Base-by-base conservation (phyloP, 257 asterid species). In the Echium plantagineum region DNA sequence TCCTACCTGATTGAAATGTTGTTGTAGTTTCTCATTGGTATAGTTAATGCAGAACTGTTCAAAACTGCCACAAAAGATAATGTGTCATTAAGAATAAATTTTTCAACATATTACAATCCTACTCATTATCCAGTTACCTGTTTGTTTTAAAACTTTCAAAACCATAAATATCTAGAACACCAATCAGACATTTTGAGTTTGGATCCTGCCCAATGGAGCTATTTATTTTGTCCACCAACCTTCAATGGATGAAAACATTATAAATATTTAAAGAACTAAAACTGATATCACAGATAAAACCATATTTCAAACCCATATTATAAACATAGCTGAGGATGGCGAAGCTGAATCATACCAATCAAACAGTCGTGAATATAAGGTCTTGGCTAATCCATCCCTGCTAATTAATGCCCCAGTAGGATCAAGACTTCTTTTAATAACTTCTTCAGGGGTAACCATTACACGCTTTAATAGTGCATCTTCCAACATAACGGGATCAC, bases 381-480 rank as follows among this genome's bases (percentile, higher is more conserved):
- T 93, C 78, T 88, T 93, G 30, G 97, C 97, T 66, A 93, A 78
- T 12, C 97, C 98, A 71, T 93, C 98, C 72, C 98, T 84, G 69
- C 98, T 86, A 60, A 80, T 75, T 58, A 67, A 20, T 63, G 98
- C 98, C 42, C 86, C 94, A 61, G 75, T 77, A 57, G 97, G 98
- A 76, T 93, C 95, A 55, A 93, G 95, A 86, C 98, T 86, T 84
- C 94, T 86, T 78, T 93, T 93, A 68, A 89, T 93, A 74, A 93
- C 98, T 80, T 91, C 97, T 81, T 93, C 98, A 54, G 95, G 98
- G 59, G 96, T 88, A 72, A 88, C 94, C 98, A 91, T 86, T 66
- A 89, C 95, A 72, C 98, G 94, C 75, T 84, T 93, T 77, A 93
- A 65, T 67, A 89, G 60, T 66, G 96, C 98, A 77, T 93, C 97